Evolutionary conservation across 371 early-diverging fungal species (phyloP).

Genomic region (Coemansia sp.): DNA sequence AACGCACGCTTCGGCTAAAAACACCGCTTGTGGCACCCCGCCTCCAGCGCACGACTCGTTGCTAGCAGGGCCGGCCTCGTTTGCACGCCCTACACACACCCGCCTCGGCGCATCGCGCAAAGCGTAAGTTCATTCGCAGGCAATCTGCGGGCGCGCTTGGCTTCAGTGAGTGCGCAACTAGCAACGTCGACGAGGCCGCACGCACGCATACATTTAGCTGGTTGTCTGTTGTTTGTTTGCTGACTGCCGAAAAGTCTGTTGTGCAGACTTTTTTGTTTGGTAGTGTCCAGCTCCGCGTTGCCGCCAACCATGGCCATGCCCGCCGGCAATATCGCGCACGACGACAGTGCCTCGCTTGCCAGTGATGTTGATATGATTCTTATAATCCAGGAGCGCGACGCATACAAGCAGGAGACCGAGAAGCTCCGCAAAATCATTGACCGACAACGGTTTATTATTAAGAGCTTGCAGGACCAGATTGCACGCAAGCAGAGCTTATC

Average conservation of each 20-base stretch:
- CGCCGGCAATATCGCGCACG: conserved; percentile 15
- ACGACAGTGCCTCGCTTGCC: conserved; percentile 10
- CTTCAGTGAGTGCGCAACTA: not conserved
- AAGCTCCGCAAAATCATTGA: conserved; percentile 90
- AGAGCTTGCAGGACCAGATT: conserved; percentile 58
- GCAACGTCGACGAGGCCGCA: not conserved
- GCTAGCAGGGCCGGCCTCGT: not conserved
- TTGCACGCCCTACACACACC: not conserved
- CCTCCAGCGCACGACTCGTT: too few species aligned
- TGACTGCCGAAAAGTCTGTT: not conserved
- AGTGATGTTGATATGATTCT: conserved; percentile 38
- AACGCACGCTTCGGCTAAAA: too few species aligned
- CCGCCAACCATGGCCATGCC: conserved; percentile 27
- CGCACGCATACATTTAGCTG: not conserved
- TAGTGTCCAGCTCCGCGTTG: not conserved
- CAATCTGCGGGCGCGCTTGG: conserved; percentile 1
- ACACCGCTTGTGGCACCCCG: too few species aligned
- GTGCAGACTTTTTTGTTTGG: not conserved
- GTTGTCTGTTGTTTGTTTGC: conserved; percentile 7
- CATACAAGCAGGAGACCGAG: conserved; percentile 73
- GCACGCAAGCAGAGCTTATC: conserved; percentile 38
- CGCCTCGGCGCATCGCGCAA: not conserved
- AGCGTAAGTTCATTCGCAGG: conserved; percentile 8
- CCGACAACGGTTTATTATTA: conserved; percentile 80
- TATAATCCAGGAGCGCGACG: conserved; percentile 61